Conservation (phyloP, 2,329 filamentous ascomycete species). For the Byssothecium circinans region DNA sequence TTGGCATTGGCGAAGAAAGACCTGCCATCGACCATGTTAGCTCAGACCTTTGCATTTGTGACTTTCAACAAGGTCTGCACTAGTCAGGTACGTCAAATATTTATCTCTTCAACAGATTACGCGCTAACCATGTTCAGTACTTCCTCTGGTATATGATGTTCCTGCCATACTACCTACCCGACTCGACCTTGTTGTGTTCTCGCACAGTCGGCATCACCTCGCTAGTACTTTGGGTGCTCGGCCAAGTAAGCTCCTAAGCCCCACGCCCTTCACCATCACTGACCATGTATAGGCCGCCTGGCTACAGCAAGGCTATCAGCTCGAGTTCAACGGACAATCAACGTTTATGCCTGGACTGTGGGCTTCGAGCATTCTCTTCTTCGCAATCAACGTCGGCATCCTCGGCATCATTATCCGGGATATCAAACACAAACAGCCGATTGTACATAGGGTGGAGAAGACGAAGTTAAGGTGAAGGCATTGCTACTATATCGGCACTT, state of each 20-base stretch:
- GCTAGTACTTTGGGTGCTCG: conserved; percentile 70
- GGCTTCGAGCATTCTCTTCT: conserved; percentile 74
- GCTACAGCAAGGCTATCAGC: conserved; percentile 54
- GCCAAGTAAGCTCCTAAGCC: conserved; percentile 57
- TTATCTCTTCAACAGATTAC: not conserved
- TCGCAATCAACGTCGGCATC: conserved; percentile 84
- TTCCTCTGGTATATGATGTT: conserved; percentile 98
- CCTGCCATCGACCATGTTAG: conserved; percentile 81
- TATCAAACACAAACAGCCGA: conserved; percentile 20
- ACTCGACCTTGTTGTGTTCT: conserved; percentile 68
- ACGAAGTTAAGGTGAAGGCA: too few species aligned
- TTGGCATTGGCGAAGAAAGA: conserved; percentile 77
- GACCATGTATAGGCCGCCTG: conserved; percentile 40
- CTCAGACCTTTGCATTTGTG: conserved; percentile 96
- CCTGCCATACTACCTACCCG: conserved; percentile 84
- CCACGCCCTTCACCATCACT: not conserved
- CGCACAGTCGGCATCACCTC: conserved; percentile 66
- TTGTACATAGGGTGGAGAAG: too few species aligned
- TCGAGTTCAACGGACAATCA: conserved; percentile 68
- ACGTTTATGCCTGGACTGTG: conserved; percentile 87
- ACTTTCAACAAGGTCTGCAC: conserved; percentile 99
- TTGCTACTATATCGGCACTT: too few species aligned
- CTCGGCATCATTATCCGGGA: conserved; percentile 78
- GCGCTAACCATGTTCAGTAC: conserved; percentile 62
- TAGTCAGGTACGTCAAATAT: conserved; percentile 70